Conservation (phyloP, 23 red algal genomes). For the Gracilaria gracilis region DNA sequence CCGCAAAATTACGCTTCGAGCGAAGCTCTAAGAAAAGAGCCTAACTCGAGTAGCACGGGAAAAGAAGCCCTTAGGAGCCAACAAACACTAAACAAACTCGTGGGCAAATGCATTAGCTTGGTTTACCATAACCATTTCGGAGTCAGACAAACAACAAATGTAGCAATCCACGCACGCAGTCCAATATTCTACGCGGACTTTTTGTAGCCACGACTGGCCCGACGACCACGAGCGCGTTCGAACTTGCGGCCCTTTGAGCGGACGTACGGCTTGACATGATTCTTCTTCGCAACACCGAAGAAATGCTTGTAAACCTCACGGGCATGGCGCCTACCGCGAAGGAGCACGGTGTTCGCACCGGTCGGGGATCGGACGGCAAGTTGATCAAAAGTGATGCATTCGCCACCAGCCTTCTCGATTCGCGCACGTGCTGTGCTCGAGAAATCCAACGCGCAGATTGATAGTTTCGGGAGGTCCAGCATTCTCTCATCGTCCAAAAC, state of each 20-base stretch:
- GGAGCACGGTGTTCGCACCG: constrained; percentile 81
- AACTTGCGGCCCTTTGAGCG: constrained; percentile 96
- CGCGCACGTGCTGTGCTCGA: constrained; percentile 88
- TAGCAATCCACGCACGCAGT: constrained; percentile 4
- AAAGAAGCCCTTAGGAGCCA: neutral
- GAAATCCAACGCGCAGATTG: constrained; percentile 91
- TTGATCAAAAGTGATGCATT: constrained; percentile 97
- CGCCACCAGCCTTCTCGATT: constrained; percentile 92
- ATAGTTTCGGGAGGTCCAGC: constrained; percentile 86
- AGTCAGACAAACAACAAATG: constrained; percentile 24
- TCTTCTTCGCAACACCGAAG: constrained; percentile 84
- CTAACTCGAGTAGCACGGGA: neutral
- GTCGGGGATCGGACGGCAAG: constrained; percentile 82
- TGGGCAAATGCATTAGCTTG: constrained; percentile 8
- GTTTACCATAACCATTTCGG: constrained; percentile 15
- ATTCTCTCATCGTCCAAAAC: constrained; percentile 96
- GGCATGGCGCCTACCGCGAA: constrained; percentile 88
- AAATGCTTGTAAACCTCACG: constrained; percentile 98
- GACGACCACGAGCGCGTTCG: constrained; percentile 95
- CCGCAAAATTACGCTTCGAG: neutral
- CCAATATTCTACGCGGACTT: constrained; percentile 62
- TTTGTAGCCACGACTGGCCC: constrained; percentile 94
- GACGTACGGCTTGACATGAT: constrained; percentile 95
- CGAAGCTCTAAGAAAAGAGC: neutral
- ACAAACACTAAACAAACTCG: neutral